Base-by-base conservation (phyloP, 176 grass and related monocot genomes). In the Canna indica region DNA sequence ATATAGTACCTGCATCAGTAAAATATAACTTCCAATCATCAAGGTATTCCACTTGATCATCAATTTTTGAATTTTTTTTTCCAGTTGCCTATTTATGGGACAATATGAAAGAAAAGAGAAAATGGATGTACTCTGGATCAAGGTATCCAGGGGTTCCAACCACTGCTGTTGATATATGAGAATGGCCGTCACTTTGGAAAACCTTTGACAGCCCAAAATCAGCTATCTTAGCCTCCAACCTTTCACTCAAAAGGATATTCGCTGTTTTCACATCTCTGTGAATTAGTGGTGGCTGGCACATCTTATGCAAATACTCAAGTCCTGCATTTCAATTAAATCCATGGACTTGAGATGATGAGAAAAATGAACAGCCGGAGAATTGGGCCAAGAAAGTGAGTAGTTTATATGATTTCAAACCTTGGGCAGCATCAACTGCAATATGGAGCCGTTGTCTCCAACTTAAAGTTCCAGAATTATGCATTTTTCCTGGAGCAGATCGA, bases 141-240 rank as follows among this genome's bases (percentile, higher is more conserved):
- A 75, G 16, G 22, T 66, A 52, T 35, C 44, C 72, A 13, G 72
- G 57, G 15, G 72, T 74, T 35, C 72, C 72, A 0, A 33, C 57
- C 36, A 63, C 72, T 18, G 56, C 56, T 32, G 72, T 74, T 7
- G 57, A 47, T 62, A 74, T 38, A 12, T 74, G 57, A 13, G 13
- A 33, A 6, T 32, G 5, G 34, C 8, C 15, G 3, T 74, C 72
- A n/a, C 56, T 30, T 7, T 62, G 56, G 57, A 62, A 74, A 22
- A 50, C 56, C 35, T 65, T 75, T 24, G 58, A 75, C 59, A 75
- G 20, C 22, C 73, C 73, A 64, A 75, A 75, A 65, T 75, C 30
- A 5, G 59, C 73, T 32, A 75, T 65, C 42, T 75, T 65, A 1
- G 60, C 73, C 60, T 75, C 60, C 10, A 75, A 13, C 30, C n/a